Percentiles rank a stretch among this genome's conserved stretches.
Conservation (phyloP, 441 rosid genomes). For the Pelargonium myrrhifolium region DNA sequence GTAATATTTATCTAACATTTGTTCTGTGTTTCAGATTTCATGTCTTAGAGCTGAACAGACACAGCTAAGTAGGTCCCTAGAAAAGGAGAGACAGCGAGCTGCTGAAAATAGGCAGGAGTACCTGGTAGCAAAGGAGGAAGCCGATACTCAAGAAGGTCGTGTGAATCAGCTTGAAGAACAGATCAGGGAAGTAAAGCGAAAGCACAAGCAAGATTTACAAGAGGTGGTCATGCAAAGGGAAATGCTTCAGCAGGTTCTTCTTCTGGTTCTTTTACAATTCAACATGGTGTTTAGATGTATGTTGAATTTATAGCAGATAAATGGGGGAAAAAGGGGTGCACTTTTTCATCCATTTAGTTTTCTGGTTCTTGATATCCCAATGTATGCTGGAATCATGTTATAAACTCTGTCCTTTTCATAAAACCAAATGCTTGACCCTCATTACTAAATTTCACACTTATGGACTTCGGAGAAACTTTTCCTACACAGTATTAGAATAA, state of each 20-base stretch:
- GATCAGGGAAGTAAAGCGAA: slow-evolving; percentile 65
- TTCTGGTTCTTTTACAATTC: slow-evolving; percentile 5
- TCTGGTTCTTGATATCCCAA: too few relatives aligned
- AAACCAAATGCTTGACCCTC: too few relatives aligned
- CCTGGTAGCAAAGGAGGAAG: slow-evolving; percentile 95
- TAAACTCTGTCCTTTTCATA: too few relatives aligned
- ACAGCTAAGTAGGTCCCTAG: slow-evolving; percentile 86
- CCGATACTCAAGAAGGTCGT: slow-evolving; percentile 87
- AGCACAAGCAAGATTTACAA: slow-evolving; percentile 87
- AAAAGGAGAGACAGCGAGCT: slow-evolving; percentile 97
- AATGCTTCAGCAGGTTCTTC: slow-evolving; percentile 74
- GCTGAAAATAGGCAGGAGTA: slow-evolving; percentile 96
- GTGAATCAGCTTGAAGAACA: slow-evolving; percentile 81
- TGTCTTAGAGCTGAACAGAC: slow-evolving; percentile 94
- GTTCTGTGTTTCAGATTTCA: slow-evolving; percentile 49
- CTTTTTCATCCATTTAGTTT: too few relatives aligned
- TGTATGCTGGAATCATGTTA: too few relatives aligned
- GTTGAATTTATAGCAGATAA: not conserved
- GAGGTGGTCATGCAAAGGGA: slow-evolving; percentile 70
- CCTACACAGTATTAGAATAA: too few relatives aligned
- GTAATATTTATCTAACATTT: not conserved
- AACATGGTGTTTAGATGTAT: not conserved
- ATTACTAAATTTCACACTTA: too few relatives aligned
- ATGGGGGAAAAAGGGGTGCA: too few relatives aligned
- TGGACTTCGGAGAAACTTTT: too few relatives aligned